Evolutionary conservation across 2,329 filamentous ascomycete genomes (phyloP).

Genomic region (Grosmannia penicillata): DNA sequence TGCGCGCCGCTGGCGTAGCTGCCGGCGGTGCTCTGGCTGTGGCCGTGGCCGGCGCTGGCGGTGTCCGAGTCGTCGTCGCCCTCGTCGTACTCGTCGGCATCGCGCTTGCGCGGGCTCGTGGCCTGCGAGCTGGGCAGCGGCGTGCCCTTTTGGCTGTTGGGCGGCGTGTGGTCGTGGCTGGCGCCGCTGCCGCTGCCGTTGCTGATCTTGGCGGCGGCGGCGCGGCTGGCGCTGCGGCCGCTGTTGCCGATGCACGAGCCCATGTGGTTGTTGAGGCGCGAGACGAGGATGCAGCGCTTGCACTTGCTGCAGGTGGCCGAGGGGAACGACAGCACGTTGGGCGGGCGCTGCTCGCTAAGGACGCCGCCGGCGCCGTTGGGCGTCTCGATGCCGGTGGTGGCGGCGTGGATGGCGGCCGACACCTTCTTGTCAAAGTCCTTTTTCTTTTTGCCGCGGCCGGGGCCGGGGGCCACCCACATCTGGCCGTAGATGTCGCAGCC

Average conservation of each 20-base stretch:
- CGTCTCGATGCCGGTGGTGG: slow-evolving; percentile 24
- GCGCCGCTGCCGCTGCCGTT: slow-evolving; percentile 32
- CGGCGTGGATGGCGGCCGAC: slow-evolving; percentile 18
- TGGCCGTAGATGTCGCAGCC: slow-evolving; percentile 74
- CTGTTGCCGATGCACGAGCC: slow-evolving; percentile 53
- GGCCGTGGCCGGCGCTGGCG: slow-evolving; percentile 31
- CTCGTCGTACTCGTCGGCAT: slow-evolving; percentile 38
- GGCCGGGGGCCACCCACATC: slow-evolving; percentile 59
- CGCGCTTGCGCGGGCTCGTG: slow-evolving; percentile 40
- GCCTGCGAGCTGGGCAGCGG: slow-evolving; percentile 39
- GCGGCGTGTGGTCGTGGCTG: slow-evolving; percentile 42
- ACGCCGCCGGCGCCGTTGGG: slow-evolving; percentile 16
- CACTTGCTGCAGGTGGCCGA: slow-evolving; percentile 54
- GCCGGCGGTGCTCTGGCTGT: background rate
- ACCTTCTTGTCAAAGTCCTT: slow-evolving; percentile 55
- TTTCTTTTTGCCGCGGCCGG: slow-evolving; percentile 63
- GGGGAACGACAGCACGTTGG: slow-evolving; percentile 49
- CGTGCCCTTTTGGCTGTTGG: slow-evolving; percentile 48
- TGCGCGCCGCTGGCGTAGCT: background rate
- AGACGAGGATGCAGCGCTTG: slow-evolving; percentile 50
- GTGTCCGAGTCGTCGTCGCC: slow-evolving; percentile 34
- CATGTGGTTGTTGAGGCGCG: slow-evolving; percentile 53
- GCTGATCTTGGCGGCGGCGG: slow-evolving; percentile 48
- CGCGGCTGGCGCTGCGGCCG: slow-evolving; percentile 45
- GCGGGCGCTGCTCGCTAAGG: slow-evolving; percentile 36